Evolutionary conservation across 192 early-diverging fungal genomes (phyloP), one percentile per base, ranked within the genome.

Genomic region (Thamnidium elegans): DNA sequence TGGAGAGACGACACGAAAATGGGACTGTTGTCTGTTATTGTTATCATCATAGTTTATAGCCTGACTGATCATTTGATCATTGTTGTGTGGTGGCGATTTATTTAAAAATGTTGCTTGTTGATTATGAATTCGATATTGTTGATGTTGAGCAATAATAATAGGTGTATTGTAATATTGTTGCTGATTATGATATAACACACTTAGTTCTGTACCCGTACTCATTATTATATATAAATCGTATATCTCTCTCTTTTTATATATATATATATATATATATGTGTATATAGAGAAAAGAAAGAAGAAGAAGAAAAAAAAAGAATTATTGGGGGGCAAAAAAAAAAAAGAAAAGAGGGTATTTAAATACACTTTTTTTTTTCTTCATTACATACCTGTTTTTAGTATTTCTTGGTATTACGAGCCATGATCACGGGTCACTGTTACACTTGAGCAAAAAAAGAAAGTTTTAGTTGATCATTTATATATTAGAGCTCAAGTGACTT

Each of bases 131-230:
- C 36, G 26, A 39, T 39, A 39, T 39, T 39, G 36, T 39, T 39
- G 36, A 6, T 39, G 36, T 10, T 39, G 36, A 10, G 36, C 36
- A 39, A 39, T 39, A 6, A 39, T 39, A 39, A 39, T 6, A 9
- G 36, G 36, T 9, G 55, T 56, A 3, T 30, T 56, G 36, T 56
- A 56, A 39, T 56, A 56, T 36, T 34, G 36, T 39, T 39, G 36
- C 4, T 6, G 5, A 23, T 10, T 19, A 20, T 21, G 31, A 51
- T 63, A 53, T 11, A 39, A 21, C 5, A 36, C 10, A 51, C 44
- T 63, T 7, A 53, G 5, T 36, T 63, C 62, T 53, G 62, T 21
- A 52, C 44, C 50, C 10, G 62, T 50, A 36, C 62, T 63, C 48
- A 50, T 63, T 53, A 34, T 15, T 31, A 34, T n/a, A n/a, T n/a